Evolutionary conservation across 2,329 filamentous ascomycete genomes (phyloP).

Genomic region (Torrubiella hemipterigena): DNA sequence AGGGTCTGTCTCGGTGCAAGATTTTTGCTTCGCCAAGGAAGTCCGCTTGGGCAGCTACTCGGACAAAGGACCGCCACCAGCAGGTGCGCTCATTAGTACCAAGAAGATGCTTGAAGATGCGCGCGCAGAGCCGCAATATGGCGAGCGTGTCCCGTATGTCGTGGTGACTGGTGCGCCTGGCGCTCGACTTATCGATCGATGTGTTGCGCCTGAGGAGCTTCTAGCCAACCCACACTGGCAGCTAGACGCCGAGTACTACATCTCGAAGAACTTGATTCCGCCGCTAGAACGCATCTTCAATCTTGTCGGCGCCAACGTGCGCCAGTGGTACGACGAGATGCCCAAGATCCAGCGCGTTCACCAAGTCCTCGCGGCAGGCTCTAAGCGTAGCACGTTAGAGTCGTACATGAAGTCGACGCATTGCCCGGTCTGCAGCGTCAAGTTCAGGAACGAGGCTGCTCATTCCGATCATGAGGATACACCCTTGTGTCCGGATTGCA

Average conservation of each 20-base stretch:
- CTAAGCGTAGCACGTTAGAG: conserved; percentile 66
- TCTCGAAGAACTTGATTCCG: conserved; percentile 87
- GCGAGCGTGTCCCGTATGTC: conserved; percentile 89
- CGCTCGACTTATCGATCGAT: conserved; percentile 75
- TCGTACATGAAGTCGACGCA: conserved; percentile 76
- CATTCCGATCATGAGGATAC: conserved; percentile 12
- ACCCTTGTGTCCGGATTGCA: conserved; percentile 47
- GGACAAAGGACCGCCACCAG: conserved; percentile 65
- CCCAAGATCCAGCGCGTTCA: conserved; percentile 71
- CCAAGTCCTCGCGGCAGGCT: conserved; percentile 15
- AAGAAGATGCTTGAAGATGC: conserved; percentile 79
- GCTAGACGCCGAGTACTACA: conserved; percentile 93
- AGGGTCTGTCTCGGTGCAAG: conserved; percentile 77
- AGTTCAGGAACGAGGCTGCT: conserved; percentile 22
- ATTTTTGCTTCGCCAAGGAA: conserved; percentile 92
- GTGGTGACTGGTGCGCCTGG: conserved; percentile 82
- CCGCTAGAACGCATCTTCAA: conserved; percentile 95
- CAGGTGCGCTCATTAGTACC: conserved; percentile 80
- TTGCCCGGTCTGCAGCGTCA: conserved; percentile 64
- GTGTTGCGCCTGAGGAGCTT: conserved; percentile 75
- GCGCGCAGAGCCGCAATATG: conserved; percentile 82
- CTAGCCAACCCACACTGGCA: conserved; percentile 65
- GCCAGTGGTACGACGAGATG: conserved; percentile 93
- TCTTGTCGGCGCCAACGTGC: conserved; percentile 82
- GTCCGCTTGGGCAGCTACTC: conserved; percentile 79